Percentiles rank a stretch among this genome's conserved stretches.
phyloP scores from a whole-genome alignment of 139 green algal species.

The Haematococcus sp. region DNA sequence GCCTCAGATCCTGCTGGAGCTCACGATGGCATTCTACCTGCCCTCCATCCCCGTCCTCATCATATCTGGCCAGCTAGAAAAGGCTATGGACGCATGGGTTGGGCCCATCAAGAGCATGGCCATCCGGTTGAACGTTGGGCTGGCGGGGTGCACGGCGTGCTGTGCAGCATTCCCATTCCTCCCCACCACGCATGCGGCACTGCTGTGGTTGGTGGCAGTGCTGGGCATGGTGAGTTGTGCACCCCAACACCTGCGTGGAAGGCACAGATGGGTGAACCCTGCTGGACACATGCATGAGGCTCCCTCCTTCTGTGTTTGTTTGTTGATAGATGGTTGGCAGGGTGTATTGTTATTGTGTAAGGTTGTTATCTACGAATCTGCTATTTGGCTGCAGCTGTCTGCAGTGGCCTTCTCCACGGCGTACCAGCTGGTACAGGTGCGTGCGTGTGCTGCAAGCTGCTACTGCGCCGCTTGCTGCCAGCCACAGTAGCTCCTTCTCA shows the following conservation, averaged over 20 bases:
- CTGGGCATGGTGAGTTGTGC: conserved; percentile 46
- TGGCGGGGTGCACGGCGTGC: conserved; percentile 25
- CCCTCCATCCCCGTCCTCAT: conserved; percentile 74
- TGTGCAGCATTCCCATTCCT: conserved; percentile 50
- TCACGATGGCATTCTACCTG: conserved; percentile 80
- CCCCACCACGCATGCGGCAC: conserved; percentile 22
- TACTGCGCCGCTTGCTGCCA: too few relatives aligned
- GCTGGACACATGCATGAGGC: too few relatives aligned
- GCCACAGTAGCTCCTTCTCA: too few relatives aligned
- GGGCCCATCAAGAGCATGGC: conserved; percentile 47
- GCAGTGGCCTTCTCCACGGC: conserved; percentile 70
- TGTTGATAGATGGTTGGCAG: too few relatives aligned
- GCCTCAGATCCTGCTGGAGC: conserved; percentile 65
- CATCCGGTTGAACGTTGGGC: conserved; percentile 22
- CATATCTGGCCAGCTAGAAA: conserved; percentile 36
- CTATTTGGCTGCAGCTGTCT: conserved; percentile 31
- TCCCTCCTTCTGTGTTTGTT: too few relatives aligned
- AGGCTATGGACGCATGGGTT: conserved; percentile 50
- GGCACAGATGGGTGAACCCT: too few relatives aligned
- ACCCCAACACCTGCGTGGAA: neutral
- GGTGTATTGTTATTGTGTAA: too few relatives aligned
- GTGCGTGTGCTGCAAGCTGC: too few relatives aligned
- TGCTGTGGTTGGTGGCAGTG: conserved; percentile 48
- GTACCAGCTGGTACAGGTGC: conserved; percentile 70
- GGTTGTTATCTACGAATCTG: too few relatives aligned